A percentile compares a stretch with the other conserved stretches of the same genome.
Conservation (phyloP, 2,329 filamentous ascomycete species). For the Neopestalotiopsis sp. region DNA sequence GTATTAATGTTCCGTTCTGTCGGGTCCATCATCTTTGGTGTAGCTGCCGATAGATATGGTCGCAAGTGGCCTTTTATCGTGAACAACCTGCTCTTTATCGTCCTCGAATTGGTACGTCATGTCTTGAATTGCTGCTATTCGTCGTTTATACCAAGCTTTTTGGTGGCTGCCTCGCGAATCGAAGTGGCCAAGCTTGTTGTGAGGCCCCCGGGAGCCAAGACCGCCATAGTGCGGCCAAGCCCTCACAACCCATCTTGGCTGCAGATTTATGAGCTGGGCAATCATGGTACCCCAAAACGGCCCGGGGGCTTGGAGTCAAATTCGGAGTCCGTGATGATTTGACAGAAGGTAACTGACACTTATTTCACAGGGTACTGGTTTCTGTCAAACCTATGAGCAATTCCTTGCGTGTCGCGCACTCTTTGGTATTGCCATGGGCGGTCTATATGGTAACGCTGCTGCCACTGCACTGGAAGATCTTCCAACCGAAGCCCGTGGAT, state of each 20-base stretch:
- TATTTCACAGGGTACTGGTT: slow-evolving; percentile 63
- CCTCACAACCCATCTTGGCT: slow-evolving; percentile 29
- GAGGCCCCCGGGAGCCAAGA: slow-evolving; percentile 23
- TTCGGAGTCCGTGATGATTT: background rate
- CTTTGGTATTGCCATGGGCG: slow-evolving; percentile 84
- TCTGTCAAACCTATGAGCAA: slow-evolving; percentile 69
- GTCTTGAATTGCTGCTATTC: background rate
- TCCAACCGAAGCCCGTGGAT: slow-evolving; percentile 69
- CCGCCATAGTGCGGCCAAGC: slow-evolving; percentile 20
- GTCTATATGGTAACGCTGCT: slow-evolving; percentile 78
- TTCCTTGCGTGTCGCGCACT: slow-evolving; percentile 78
- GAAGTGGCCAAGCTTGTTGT: background rate
- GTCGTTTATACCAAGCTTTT: slow-evolving; percentile 13
- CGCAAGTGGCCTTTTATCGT: slow-evolving; percentile 76
- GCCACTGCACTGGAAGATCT: slow-evolving; percentile 81
- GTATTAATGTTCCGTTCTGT: slow-evolving; percentile 65
- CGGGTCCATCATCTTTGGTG: slow-evolving; percentile 59
- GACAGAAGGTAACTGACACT: background rate
- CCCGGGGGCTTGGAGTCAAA: background rate
- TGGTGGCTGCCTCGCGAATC: background rate
- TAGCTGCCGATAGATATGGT: slow-evolving; percentile 61
- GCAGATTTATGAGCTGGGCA: slow-evolving; percentile 30
- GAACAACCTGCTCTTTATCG: slow-evolving; percentile 76
- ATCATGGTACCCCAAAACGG: slow-evolving; percentile 12
- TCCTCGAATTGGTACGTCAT: slow-evolving; percentile 69